These are phyloP conservation scores for Chloranthus sessilifolius DNA, from an alignment of 164 flowering plant genomes.

Conservation along the genomic window DNA sequence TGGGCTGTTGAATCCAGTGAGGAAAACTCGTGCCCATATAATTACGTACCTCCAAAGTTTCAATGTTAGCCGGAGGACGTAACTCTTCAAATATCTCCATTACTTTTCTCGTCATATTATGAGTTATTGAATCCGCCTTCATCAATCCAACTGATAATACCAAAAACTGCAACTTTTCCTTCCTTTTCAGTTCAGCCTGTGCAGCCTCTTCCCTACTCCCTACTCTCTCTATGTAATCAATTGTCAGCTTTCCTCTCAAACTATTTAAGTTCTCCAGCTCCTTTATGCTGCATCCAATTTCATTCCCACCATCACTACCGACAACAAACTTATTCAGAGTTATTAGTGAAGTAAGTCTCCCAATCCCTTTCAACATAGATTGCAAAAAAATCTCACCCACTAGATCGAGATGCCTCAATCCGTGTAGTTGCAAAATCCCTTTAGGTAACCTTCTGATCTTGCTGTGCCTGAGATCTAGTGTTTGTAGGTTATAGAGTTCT, in stretches of 20 bases:
- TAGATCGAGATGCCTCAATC: constrained; percentile 8
- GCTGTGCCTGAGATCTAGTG: not conserved
- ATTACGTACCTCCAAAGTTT: too few relatives aligned
- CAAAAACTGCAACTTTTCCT: too few relatives aligned
- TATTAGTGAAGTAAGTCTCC: constrained; percentile 2
- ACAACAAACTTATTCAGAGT: constrained; percentile 1
- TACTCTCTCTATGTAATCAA: constrained; percentile 1
- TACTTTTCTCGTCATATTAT: too few relatives aligned
- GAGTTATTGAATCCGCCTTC: too few relatives aligned
- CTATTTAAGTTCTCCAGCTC: not conserved
- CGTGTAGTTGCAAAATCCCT: not conserved
- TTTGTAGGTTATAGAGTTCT: not conserved
- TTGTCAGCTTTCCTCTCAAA: not conserved
- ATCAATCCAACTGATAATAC: too few relatives aligned
- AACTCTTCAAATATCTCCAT: too few relatives aligned
- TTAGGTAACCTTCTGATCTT: not conserved
- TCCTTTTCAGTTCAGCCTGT: constrained; percentile 1
- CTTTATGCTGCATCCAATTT: constrained; percentile 1
- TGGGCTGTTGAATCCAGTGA: too few relatives aligned
- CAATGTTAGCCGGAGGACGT: too few relatives aligned
- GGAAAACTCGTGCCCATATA: too few relatives aligned
- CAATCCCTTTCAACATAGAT: not conserved
- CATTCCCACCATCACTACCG: not conserved
- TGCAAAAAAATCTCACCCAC: not conserved
- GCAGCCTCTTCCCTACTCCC: not conserved